Evolutionary conservation across 306 rosid genomes (phyloP).

Genomic region (Inga laurina): DNA sequence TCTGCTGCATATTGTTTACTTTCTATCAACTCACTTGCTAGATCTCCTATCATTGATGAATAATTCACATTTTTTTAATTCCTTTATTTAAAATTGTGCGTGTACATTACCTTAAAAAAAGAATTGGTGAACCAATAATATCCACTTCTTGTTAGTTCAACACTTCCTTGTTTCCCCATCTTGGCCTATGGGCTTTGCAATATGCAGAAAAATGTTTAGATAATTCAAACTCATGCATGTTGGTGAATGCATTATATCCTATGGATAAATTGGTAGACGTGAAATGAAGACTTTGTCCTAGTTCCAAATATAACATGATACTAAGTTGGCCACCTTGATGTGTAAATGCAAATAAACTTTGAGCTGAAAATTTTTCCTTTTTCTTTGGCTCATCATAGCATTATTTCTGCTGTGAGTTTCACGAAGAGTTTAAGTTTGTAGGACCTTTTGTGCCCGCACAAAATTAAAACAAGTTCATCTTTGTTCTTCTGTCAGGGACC

Average conservation of each 20-base stretch:
- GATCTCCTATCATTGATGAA: background rate
- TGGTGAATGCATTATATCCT: background rate
- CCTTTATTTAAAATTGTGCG: conserved; percentile 11
- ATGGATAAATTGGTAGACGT: conserved; percentile 8
- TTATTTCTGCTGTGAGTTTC: conserved; percentile 6
- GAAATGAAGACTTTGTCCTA: background rate
- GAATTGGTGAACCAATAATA: background rate
- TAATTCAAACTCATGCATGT: background rate
- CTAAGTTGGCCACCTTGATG: conserved; percentile 2
- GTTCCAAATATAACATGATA: background rate
- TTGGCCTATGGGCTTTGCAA: background rate
- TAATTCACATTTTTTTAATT: background rate
- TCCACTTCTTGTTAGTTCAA: conserved; percentile 13
- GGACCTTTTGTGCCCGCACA: background rate
- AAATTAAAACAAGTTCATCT: background rate
- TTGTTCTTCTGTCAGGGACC: background rate
- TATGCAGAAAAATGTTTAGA: background rate
- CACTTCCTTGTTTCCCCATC: background rate
- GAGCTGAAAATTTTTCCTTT: background rate
- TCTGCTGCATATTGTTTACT: background rate
- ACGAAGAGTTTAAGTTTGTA: conserved; percentile 8
- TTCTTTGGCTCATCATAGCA: background rate
- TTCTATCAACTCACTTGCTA: background rate
- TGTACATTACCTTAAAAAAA: conserved; percentile 10
- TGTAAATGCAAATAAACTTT: conserved; percentile 1